phyloP scores from a whole-genome alignment of 1,139 yeast genomes.

The Nakaseomyces kungkrabaensis region DNA sequence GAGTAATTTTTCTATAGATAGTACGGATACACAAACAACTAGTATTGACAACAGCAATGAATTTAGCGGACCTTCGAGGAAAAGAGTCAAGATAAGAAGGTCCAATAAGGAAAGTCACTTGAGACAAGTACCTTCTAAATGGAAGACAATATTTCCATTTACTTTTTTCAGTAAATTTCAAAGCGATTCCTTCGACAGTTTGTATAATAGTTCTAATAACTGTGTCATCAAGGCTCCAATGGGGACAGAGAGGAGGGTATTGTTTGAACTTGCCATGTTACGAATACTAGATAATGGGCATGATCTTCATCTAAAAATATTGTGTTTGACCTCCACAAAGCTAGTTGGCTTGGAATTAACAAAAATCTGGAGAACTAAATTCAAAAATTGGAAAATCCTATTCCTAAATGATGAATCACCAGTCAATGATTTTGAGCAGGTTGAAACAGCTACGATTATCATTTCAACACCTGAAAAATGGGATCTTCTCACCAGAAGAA shows the following conservation, averaged over 20 bases:
- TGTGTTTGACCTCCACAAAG: slow-evolving; percentile 49
- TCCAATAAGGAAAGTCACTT: not conserved
- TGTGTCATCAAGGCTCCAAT: slow-evolving; percentile 46
- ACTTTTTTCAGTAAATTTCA: slow-evolving; percentile 41
- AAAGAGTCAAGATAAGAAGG: slow-evolving; percentile 4
- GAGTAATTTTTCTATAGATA: slow-evolving; percentile 7
- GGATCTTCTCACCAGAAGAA: slow-evolving; percentile 41
- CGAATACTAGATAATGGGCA: slow-evolving; percentile 24
- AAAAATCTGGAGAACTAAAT: slow-evolving; percentile 37
- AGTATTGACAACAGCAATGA: not conserved
- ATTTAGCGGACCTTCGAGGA: not conserved
- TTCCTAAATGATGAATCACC: slow-evolving; percentile 41
- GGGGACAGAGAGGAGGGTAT: slow-evolving; percentile 48
- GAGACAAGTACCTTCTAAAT: not conserved
- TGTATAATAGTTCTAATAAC: slow-evolving; percentile 33
- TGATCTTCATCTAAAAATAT: slow-evolving; percentile 28
- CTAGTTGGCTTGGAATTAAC: slow-evolving; percentile 40
- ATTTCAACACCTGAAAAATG: slow-evolving; percentile 52
- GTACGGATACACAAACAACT: slow-evolving; percentile 11
- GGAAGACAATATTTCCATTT: slow-evolving; percentile 30
- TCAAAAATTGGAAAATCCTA: slow-evolving; percentile 36
- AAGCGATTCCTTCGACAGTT: slow-evolving; percentile 32
- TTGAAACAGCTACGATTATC: slow-evolving; percentile 37
- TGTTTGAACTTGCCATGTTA: slow-evolving; percentile 45
- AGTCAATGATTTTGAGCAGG: slow-evolving; percentile 27